phyloP scores from a whole-genome alignment of 495 filamentous ascomycete genomes.

The Cercophora scortea region DNA sequence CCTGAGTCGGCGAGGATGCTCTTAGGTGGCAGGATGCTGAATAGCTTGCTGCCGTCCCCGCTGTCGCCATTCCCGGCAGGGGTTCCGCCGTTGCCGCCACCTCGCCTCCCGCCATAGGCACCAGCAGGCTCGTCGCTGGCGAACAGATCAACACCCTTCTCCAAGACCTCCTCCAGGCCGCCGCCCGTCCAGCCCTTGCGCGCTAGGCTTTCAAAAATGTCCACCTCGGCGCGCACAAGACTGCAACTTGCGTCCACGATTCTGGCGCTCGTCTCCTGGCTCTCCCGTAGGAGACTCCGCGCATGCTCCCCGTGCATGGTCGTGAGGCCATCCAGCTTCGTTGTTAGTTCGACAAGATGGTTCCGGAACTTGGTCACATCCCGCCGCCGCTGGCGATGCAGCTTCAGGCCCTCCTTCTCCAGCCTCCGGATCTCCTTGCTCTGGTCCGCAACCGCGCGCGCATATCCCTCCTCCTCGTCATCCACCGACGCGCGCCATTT shows the following conservation, averaged over 20 bases:
- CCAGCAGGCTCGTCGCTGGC: slow-evolving; percentile 33
- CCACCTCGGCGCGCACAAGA: slow-evolving; percentile 55
- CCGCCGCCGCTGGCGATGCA: slow-evolving; percentile 46
- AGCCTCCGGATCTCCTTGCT: slow-evolving; percentile 48
- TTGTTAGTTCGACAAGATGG: slow-evolving; percentile 51
- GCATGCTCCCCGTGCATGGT: slow-evolving; percentile 49
- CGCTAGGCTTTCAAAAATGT: slow-evolving; percentile 57
- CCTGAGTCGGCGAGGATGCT: slow-evolving; percentile 43
- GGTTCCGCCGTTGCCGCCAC: slow-evolving; percentile 9
- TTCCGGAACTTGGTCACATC: slow-evolving; percentile 44
- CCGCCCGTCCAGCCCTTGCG: slow-evolving; percentile 58
- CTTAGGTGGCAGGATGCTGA: slow-evolving; percentile 50
- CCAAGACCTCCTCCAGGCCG: slow-evolving; percentile 53
- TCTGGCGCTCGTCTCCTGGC: slow-evolving; percentile 47
- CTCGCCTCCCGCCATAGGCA: slow-evolving; percentile 5
- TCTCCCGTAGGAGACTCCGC: slow-evolving; percentile 44
- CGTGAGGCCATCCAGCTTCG: slow-evolving; percentile 54
- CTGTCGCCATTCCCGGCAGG: slow-evolving; percentile 9
- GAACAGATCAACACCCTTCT: slow-evolving; percentile 54
- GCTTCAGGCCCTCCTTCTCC: slow-evolving; percentile 52
- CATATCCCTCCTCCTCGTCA: slow-evolving; percentile 52
- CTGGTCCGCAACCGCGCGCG: slow-evolving; percentile 39
- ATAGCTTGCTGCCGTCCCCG: slow-evolving; percentile 39
- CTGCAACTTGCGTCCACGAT: slow-evolving; percentile 55
- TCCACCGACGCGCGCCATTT: slow-evolving; percentile 49